Evolutionary conservation across 225 moss, liverwort and hornwort genomes (phyloP), one percentile per base, ranked within the genome.

Genomic region (Polytrichum formosum): DNA sequence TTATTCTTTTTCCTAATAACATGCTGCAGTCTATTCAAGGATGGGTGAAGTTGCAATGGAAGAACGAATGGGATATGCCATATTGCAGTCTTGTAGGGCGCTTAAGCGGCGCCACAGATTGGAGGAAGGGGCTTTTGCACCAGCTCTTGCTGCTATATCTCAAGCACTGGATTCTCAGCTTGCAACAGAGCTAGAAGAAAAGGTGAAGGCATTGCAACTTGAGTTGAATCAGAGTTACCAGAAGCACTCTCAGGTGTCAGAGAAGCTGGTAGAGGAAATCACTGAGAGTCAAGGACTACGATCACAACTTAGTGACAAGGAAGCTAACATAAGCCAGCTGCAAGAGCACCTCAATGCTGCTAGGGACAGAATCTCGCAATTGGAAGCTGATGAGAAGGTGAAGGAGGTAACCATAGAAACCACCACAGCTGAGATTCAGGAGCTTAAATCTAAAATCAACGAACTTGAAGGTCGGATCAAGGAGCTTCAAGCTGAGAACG

Each of bases 41-140:
- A 63, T 20, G 10, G n/a, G 65, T 10, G 60, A 68, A 27, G 63
- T 23, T 71, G 30, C 78, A 64, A 94, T 95, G 92, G 90, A 90
- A 75, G 90, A 90, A 61, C 85, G 90, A 65, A 92, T 92, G 92
- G 88, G 82, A 6, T 67, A 75, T 21, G 92, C 94, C 6, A 88
- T 92, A 9, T 71, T 89, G 65, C 77, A 95, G 66, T 88, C 89
- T 6, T 92, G 92, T 72, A 76, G 85, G 62, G 88, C 92, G 7
- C 80, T 95, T 66, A 86, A 82, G 65, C 80, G 86, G 33, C 90
- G 94, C 18, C 90, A 95, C 58, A 85, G 69, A 56, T 68, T 73
- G 64, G 94, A 95, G 75, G 94, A 95, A 77, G 92, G 87, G 56
- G 94, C 92, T 2, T 92, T 90, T 21, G 80, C 83, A 54, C 92